Percentiles rank a stretch among this genome's conserved stretches.
Evolutionary conservation across 495 filamentous ascomycete species (phyloP).

Genomic region (Aspergillus coremiiformis): DNA sequence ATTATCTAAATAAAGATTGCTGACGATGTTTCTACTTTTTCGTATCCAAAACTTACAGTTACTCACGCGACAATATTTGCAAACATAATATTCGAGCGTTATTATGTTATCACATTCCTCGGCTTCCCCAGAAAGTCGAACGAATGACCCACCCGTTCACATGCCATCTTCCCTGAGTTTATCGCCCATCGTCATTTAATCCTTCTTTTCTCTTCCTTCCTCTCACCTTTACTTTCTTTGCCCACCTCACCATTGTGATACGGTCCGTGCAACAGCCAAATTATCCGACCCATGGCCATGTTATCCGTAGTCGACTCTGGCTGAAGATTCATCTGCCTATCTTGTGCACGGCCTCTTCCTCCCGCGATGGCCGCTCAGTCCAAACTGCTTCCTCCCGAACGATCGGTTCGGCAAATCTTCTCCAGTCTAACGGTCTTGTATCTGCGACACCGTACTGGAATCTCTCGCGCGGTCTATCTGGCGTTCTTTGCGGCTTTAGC

Average conservation of each 20-base stretch:
- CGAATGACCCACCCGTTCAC: conserved; percentile 23
- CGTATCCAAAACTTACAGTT: no score
- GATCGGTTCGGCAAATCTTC: conserved; percentile 66
- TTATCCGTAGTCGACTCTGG: conserved; percentile 23
- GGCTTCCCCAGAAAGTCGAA: conserved; percentile 17
- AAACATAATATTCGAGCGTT: no score
- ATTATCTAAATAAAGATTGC: no score
- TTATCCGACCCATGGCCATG: conserved; percentile 22
- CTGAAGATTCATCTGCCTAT: conserved; percentile 14
- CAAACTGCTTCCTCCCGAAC: conserved; percentile 63
- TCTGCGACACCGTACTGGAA: conserved; percentile 74
- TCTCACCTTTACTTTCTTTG: neutral
- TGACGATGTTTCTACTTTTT: no score
- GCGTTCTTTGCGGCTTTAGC: conserved; percentile 83
- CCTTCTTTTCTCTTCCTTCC: conserved; percentile 6
- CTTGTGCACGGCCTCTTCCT: conserved; percentile 10
- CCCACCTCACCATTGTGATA: neutral
- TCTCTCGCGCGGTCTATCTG: conserved; percentile 86
- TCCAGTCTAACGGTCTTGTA: conserved; percentile 69
- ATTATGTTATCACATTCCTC: no score
- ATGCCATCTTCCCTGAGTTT: conserved; percentile 21
- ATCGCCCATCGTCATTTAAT: no score
- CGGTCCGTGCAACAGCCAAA: no score
- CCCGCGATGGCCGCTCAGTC: conserved; percentile 69
- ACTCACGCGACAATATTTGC: no score